Conservation (phyloP, 306 rosid genomes). For the Albizia julibrissin region DNA sequence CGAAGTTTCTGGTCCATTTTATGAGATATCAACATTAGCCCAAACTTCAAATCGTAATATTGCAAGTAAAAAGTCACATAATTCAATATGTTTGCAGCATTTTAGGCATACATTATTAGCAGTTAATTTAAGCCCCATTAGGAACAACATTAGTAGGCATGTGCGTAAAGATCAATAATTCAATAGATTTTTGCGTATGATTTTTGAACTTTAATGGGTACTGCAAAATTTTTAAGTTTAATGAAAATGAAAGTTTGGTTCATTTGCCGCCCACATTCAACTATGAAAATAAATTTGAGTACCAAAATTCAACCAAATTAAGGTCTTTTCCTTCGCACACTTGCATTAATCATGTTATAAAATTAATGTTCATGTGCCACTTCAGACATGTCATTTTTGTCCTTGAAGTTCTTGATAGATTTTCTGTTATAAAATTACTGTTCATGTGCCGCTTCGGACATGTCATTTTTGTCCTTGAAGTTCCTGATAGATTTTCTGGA, state of each 20-base stretch:
- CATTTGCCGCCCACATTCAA: slow-evolving; percentile 16
- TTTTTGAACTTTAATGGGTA: neutral
- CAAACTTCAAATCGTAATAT: neutral
- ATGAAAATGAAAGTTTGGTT: slow-evolving; percentile 9
- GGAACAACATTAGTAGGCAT: neutral
- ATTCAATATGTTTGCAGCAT: neutral
- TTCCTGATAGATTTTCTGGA: slow-evolving; percentile 22
- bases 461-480: slow-evolving; percentile 8
- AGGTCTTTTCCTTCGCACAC: neutral
- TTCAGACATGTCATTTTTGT: neutral
- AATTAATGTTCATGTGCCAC: neutral
- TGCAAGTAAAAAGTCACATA: neutral
- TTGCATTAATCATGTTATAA: slow-evolving; percentile 8
- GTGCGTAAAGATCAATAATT: neutral
- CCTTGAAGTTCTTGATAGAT: slow-evolving; percentile 11
- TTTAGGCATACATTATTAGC: neutral
- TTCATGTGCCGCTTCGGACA: neutral
- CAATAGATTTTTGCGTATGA: neutral
- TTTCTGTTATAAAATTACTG: slow-evolving; percentile 17
- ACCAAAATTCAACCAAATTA: slow-evolving; percentile 19
- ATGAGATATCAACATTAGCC: neutral
- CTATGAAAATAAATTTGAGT: neutral
- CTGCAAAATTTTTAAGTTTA: neutral
- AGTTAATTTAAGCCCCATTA: neutral
- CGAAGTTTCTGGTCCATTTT: neutral